Evolutionary conservation across 2,329 filamentous ascomycete species (phyloP), one percentile per base, ranked within the genome.

Genomic region (Leptodontidium sp.): DNA sequence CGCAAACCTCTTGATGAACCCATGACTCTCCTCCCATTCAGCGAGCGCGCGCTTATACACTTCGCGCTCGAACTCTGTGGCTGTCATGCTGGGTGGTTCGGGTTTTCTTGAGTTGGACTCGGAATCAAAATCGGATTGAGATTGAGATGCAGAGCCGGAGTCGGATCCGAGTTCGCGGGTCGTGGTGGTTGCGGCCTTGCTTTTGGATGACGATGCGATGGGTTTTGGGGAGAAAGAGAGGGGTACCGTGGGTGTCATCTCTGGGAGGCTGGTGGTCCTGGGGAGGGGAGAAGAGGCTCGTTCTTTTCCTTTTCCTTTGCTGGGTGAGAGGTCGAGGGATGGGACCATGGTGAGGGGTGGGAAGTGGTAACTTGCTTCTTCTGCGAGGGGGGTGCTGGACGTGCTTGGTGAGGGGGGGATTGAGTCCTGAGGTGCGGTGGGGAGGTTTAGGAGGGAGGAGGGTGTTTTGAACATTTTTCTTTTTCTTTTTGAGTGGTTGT

Each of bases 11-110:
- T 38, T 49, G 7, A 52, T 52, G 45, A 52, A 61, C 2, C 12
- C 35, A 24, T 53, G 32, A 9, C 55, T 40, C 9, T 61, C 64
- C 9, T 24, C 38, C 21, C 26, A 38, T 35, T 64, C 62, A 35
- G 40, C 45, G 8, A 26, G 6, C 2, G 50, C 32, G 40, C 55
- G 43, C 24, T 55, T 32, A 5, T 61, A 43, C 17, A 24, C 57
- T 24, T 26, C 24, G 57, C n/a, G 57, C 57, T 61, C 57, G 57
- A 29, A 61, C 4, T 24, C 35, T 11, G 57, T 61, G 4, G 57
- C 35, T 15, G 35, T 15, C 21, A 32, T 8, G 14, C 35, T 21
- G 17, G 57, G 52, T 14, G 43, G 14, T n/a, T 15, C 14, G 17
- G 43, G 43, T 15, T 17, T 47, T 17, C 29, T 6, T 32, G 29